Conservation (phyloP, 805 yeast species). For the Maudiozyma serrabonitensis region DNA sequence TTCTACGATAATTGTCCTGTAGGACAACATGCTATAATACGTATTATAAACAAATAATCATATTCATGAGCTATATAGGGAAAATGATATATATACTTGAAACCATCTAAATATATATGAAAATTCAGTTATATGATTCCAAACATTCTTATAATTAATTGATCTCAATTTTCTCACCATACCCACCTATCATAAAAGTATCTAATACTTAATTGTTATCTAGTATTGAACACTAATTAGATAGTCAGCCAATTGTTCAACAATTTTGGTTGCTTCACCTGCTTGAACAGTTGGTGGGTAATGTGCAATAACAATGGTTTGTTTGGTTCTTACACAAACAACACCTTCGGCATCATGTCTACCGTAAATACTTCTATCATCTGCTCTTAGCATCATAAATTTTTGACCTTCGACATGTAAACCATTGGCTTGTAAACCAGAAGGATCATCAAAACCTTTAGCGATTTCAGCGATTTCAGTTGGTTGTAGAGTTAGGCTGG, state of each 20-base stretch:
- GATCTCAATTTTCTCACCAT: neutral
- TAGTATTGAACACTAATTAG: conserved; percentile 80
- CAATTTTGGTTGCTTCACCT: conserved; percentile 90
- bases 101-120: too few relatives aligned
- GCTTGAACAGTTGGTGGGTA: conserved; percentile 86
- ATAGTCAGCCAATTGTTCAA: conserved; percentile 93
- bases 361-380: conserved; percentile 88
- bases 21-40: too few relatives aligned
- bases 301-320: conserved; percentile 88
- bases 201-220: conserved; percentile 1
- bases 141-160: too few relatives aligned
- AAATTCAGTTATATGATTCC: too few relatives aligned
- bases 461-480: conserved; percentile 69
- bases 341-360: conserved; percentile 85
- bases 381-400: conserved; percentile 82
- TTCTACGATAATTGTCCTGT: too few relatives aligned
- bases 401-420: conserved; percentile 77
- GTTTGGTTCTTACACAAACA: conserved; percentile 85
- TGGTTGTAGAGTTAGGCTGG: conserved; percentile 53
- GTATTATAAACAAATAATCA: too few relatives aligned
- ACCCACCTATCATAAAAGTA: neutral
- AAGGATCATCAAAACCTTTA: conserved; percentile 70
- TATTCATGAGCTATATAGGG: too few relatives aligned
- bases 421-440: conserved; percentile 74
- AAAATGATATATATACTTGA: too few relatives aligned